Base-by-base conservation (phyloP, 2,329 filamentous ascomycete species). In the Sporothrix humicola region DNA sequence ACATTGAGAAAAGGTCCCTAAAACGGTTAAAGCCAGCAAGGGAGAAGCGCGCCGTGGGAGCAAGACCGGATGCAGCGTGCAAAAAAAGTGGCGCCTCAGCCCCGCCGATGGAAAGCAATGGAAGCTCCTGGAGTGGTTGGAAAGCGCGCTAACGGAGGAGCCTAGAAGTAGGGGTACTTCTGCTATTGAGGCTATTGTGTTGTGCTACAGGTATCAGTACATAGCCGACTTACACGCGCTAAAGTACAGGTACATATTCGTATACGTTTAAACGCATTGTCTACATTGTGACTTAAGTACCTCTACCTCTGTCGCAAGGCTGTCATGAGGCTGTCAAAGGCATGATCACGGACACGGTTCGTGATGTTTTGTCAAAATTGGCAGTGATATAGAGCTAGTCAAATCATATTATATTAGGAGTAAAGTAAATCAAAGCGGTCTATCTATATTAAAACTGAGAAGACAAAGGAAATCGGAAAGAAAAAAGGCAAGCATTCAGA, bases 21-120 rank as follows among this genome's bases (percentile, higher is more conserved):
- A 66, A 26, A 48, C n/a, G 13, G 42, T 48, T 9, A n/a, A 42
- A 20, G 26, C 58, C 31, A 50, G 58, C 66, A 70, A 48, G 42
- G 10, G 65, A 56, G 37, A 72, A 69, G 69, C 50, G 73, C 68
- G 59, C 68, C 71, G 31, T 37, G 31, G 31, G 31, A 37, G 31
- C 31, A 37, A 37, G 7, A 7, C 31, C 31, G 71, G 50, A 75
- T 66, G 61, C 61, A 26, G 42, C 20, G 42, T 48, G 37, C 23
- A 66, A 59, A 17, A 66, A 63, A 73, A 73, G 72, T 61, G 76
- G 74, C 71, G 69, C 56, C 73, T 72, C 72, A 74, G 76, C 76
- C 75, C 76, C 76, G 75, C 76, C 73, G 72, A 76, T 77, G 75
- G 76, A 76, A 76, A 74, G 76, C 74, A 72, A 77, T 77, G 76